Evolutionary conservation across 2,329 filamentous ascomycete species (phyloP).

Genomic region (Colletotrichum ledebouriae): DNA sequence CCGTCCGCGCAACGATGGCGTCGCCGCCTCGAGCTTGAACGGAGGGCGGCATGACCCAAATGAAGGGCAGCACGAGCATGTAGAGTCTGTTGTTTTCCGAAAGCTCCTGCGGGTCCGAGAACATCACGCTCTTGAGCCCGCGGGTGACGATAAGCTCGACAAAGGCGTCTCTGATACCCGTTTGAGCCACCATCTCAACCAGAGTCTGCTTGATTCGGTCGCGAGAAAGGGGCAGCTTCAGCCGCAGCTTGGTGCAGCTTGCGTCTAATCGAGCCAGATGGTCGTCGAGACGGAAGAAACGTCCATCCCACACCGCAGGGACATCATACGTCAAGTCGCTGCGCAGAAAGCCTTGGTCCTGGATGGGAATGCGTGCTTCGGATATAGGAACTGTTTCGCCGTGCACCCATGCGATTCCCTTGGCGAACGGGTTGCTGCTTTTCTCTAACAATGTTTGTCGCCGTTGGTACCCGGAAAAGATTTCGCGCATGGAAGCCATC

Average conservation of each 20-base stretch:
- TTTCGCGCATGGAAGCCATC: slow-evolving; percentile 60
- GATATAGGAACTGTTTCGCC: slow-evolving; percentile 57
- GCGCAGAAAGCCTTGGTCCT: slow-evolving; percentile 66
- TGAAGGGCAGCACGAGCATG: slow-evolving; percentile 61
- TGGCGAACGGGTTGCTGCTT: slow-evolving; percentile 53
- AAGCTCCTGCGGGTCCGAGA: slow-evolving; percentile 50
- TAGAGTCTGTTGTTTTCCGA: slow-evolving; percentile 57
- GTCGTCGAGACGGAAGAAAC: slow-evolving; percentile 65
- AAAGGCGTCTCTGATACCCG: slow-evolving; percentile 63
- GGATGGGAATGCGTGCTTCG: slow-evolving; percentile 63
- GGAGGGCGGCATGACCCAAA: slow-evolving; percentile 64
- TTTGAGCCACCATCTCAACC: slow-evolving; percentile 59
- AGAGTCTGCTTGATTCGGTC: slow-evolving; percentile 56
- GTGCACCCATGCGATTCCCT: slow-evolving; percentile 62
- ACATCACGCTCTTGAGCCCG: slow-evolving; percentile 58
- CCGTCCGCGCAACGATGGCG: slow-evolving; percentile 60
- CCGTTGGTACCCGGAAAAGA: slow-evolving; percentile 45
- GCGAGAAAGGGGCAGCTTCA: slow-evolving; percentile 56
- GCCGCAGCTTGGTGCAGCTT: slow-evolving; percentile 60
- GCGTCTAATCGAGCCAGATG: slow-evolving; percentile 59
- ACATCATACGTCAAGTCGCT: slow-evolving; percentile 67
- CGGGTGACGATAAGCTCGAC: slow-evolving; percentile 66
- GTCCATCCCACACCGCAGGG: slow-evolving; percentile 64
- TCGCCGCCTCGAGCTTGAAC: slow-evolving; percentile 56
- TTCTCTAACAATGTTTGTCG: slow-evolving; percentile 6